Base-by-base conservation (phyloP, 1,139 yeast species). In the Hemisphaericaspora xylanilytica region DNA sequence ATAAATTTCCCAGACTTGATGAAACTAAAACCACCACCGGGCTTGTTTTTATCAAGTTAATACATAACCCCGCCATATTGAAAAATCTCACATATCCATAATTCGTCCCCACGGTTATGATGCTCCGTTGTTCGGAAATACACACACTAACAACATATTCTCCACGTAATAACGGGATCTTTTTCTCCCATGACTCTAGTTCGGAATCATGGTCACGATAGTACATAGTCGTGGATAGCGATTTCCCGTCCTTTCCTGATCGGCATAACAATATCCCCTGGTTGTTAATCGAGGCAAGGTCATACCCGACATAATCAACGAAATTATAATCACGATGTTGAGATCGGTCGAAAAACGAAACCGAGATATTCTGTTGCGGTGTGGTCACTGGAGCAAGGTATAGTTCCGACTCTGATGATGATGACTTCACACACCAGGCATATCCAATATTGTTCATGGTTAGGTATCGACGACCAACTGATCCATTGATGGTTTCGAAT, bases 261-360 rank as follows among this genome's bases (percentile, higher is more conserved):
- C 51, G 50, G 2, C 84, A 95, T 41, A 88, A 73, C 4, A 88
- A 55, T 0, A 85, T 65, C 1, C 94, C 96, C 4, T 70, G 70
- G 25, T 71, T 72, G 39, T 82, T 82, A 52, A 92, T 68, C 1
- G 88, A 78, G 22, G 96, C 94, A 38, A 87, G 64, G 56, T 88
- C 96, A 58, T 72, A 87, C 13, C 78, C 73, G 43, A 73, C 70
- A 35, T 77, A 61, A 58, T 92, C 98, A 35, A 82, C 83, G 62
- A 92, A 90, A 61, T 88, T 94, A 52, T 87, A 88, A 51, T 88
- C 96, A 41, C 82, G 78, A 56, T 82, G 85, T n/a, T 75, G 58
- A 0, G 89, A 80, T 36, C 85, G 70, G 56, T 92, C 97, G 53
- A 88, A 89, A 54, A 92, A 92, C 11, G 90, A 79, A 2, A 90